Percentiles rank a stretch among this genome's conserved stretches.
Conservation (phyloP, 495 filamentous ascomycete species). For the Daldinia decipiens region DNA sequence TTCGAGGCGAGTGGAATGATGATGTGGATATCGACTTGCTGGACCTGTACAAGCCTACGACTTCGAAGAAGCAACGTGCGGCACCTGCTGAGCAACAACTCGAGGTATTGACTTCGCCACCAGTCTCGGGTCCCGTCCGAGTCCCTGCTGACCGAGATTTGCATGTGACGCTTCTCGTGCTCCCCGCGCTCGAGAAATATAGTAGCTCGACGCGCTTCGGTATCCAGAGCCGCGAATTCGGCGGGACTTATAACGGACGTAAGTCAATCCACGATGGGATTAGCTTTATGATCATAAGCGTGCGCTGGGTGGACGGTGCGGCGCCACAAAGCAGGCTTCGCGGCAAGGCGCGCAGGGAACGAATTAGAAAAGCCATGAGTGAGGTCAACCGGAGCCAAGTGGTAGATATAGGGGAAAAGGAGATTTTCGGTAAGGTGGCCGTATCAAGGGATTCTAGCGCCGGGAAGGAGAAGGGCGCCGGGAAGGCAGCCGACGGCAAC, state of each 20-base stretch:
- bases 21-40: slow-evolving; percentile 74
- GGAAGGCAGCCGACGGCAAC: slow-evolving; percentile 24
- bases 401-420: slow-evolving; percentile 42
- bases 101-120: slow-evolving; percentile 55
- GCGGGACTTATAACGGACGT: slow-evolving; percentile 53
- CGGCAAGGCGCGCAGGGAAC: slow-evolving; percentile 59
- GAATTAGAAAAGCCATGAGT: slow-evolving; percentile 58
- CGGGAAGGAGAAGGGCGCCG: slow-evolving; percentile 21
- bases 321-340: slow-evolving; percentile 66
- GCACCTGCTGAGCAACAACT: slow-evolving; percentile 43
- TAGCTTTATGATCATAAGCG: slow-evolving; percentile 81
- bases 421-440: slow-evolving; percentile 27
- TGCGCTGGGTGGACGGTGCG: slow-evolving; percentile 81
- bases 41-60: slow-evolving; percentile 64
- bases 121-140: slow-evolving; percentile 59
- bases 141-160: slow-evolving; percentile 74
- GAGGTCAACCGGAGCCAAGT: slow-evolving; percentile 54
- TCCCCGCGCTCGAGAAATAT: slow-evolving; percentile 82
- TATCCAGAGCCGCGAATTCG: slow-evolving; percentile 80
- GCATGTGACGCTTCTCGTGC: slow-evolving; percentile 83
- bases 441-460: slow-evolving; percentile 24
- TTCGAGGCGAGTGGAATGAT: slow-evolving; percentile 85
- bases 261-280: slow-evolving; percentile 79
- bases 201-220: slow-evolving; percentile 77
- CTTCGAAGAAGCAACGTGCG: slow-evolving; percentile 44